Percentiles rank a stretch among this genome's conserved stretches.
Conservation (phyloP, 1,284 basidiomycete species). For the Tranzscheliella williamsii region DNA sequence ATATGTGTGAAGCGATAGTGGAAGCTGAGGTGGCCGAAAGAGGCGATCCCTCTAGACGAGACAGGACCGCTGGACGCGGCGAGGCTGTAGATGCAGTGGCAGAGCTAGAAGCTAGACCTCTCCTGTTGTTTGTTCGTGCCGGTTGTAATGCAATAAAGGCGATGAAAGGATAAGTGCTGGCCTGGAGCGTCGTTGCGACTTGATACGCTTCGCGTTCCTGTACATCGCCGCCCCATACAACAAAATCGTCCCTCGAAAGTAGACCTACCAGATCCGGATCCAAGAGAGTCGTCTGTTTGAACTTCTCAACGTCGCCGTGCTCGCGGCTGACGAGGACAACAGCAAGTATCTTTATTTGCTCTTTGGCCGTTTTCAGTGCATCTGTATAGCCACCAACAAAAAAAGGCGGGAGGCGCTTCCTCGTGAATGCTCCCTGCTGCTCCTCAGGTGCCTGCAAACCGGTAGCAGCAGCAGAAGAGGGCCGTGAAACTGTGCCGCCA, state of each 20-base stretch:
- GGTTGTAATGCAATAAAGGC: conserved; percentile 87
- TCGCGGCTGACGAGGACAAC: conserved; percentile 85
- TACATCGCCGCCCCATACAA: conserved; percentile 85
- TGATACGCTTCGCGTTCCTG: conserved; percentile 79
- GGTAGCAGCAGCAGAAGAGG: conserved; percentile 1
- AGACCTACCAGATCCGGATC: conserved; percentile 72
- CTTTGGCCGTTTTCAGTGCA: conserved; percentile 72
- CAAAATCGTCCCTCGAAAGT: conserved; percentile 72
- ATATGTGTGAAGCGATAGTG: conserved; percentile 39
- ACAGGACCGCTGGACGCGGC: conserved; percentile 46
- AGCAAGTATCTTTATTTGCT: conserved; percentile 75
- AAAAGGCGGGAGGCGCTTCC: conserved; percentile 64
- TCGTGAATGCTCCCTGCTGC: conserved; percentile 1
- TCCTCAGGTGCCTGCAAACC: conserved; percentile 5
- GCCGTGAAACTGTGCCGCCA: conserved; percentile 6
- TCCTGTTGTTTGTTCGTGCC: conserved; percentile 29
- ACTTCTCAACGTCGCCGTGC: conserved; percentile 83
- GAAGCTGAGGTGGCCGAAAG: conserved; percentile 31
- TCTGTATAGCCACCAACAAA: conserved; percentile 80
- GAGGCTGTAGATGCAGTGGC: conserved; percentile 5
- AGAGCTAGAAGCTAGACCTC: background rate
- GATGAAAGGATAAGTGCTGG: conserved; percentile 87
- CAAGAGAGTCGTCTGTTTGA: conserved; percentile 81
- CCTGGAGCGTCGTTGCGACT: conserved; percentile 80
- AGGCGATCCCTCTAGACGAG: conserved; percentile 47